Evolutionary conservation across 2,329 filamentous ascomycete species (phyloP).

Genomic region (Monosporascus sp.): DNA sequence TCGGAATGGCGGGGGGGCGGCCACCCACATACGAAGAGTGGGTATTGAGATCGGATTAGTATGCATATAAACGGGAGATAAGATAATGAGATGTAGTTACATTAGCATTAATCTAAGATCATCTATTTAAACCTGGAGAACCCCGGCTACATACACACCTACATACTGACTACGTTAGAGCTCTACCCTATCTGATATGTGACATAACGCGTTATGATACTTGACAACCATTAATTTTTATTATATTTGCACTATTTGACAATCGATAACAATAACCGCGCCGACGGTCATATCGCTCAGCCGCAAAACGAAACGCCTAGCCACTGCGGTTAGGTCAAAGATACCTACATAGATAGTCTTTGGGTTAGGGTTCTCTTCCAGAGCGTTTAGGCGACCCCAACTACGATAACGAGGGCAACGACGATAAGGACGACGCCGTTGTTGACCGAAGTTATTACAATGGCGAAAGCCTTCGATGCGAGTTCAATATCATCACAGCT

Average conservation of each 20-base stretch:
- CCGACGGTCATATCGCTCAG: background rate
- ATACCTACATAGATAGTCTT: no score
- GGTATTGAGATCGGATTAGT: no score
- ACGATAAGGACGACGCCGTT: background rate
- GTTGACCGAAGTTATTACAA: background rate
- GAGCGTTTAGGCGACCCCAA: background rate
- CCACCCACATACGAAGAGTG: no score
- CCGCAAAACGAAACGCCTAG: background rate
- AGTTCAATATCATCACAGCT: slow-evolving; percentile 19
- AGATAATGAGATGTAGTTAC: no score
- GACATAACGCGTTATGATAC: background rate
- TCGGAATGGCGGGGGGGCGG: no score
- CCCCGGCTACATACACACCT: background rate
- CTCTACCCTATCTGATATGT: background rate
- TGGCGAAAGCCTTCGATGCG: slow-evolving; percentile 22
- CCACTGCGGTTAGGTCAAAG: background rate
- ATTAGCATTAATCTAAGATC: no score
- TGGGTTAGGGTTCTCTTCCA: background rate
- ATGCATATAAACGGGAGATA: no score
- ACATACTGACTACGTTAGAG: background rate
- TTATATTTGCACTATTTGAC: no score
- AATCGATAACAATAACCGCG: background rate
- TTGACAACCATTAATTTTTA: background rate
- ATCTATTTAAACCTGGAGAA: no score
- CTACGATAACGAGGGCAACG: background rate